Evolutionary conservation across 2,329 filamentous ascomycete genomes (phyloP), one percentile per base, ranked within the genome.

Genomic region (Chaetothyriales sp.): DNA sequence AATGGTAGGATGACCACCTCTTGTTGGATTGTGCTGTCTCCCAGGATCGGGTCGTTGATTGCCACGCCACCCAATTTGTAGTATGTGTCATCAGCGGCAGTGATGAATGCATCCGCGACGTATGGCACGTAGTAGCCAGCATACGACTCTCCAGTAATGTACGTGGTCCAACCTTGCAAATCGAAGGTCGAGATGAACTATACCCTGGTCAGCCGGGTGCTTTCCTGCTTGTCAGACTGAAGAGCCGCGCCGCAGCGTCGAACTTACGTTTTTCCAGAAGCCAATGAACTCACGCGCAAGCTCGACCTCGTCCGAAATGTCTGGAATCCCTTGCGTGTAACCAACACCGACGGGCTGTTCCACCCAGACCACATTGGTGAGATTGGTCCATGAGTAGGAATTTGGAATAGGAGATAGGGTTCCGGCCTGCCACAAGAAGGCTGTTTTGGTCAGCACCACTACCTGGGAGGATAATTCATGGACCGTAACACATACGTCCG

Each of bases 61-160:
- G 66, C 65, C 22, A 84, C 76, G 1, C 79, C 81, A 18, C 76
- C 70, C 3, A 88, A 64, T 61, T 87, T 75, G 64, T 78, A 87
- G 66, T 86, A 80, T 9, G 67, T 70, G 4, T 70, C 76, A 64
- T 88, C 75, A 3, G 84, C 76, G 46, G 73, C 72, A 50, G 83
- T 77, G 54, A 88, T 70, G 74, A 92, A 84, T 18, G 78, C 79
- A 58, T 79, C 76, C 1, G 82, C 77, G 51, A 88, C 82, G 60
- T 85, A 86, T 0, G 83, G 81, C 2, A 83, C 76, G 70, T 67
- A 9, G 84, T 83, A 0, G 79, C 82, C 57, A 85, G 86, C 53
- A 44, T 53, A 55, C 5, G 48, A 50, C 63, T 86, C 84, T 6
- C 83, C 86, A 0, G 82, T 75, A 50, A 90, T 75, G 64, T 83